phyloP scores from a whole-genome alignment of 228 moss, liverwort and hornwort genomes.

The Sphagnum fallax region DNA sequence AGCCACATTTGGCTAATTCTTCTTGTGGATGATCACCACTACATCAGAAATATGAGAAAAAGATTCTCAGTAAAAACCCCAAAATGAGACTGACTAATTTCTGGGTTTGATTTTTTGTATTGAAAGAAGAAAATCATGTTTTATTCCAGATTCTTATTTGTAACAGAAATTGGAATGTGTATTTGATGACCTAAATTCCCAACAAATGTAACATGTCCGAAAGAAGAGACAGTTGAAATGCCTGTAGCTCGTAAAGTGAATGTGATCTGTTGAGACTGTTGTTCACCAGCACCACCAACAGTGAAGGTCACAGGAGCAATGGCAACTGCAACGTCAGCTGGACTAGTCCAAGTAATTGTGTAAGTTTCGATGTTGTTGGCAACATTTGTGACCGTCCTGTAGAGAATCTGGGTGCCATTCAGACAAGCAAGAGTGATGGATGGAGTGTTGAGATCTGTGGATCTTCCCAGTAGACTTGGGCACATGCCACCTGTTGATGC shows the following conservation, averaged over 20 bases:
- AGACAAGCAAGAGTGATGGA: conserved; percentile 49
- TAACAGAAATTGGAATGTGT: conserved; percentile 13
- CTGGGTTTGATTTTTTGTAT: no score
- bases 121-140: no score
- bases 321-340: conserved; percentile 2
- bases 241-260: conserved; percentile 1
- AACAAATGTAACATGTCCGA: conserved; percentile 10
- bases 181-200: conserved; percentile 10
- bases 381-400: conserved; percentile 32
- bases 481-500: conserved; percentile 20
- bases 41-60: no score
- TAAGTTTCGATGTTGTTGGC: conserved; percentile 2
- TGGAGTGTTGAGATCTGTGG: conserved; percentile 62
- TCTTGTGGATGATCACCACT: no score
- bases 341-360: conserved; percentile 3
- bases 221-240: not conserved
- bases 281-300: conserved; percentile 4
- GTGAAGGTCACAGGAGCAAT: conserved; percentile 7
- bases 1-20: no score
- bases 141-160: not conserved
- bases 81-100: no score
- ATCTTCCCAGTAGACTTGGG: conserved; percentile 11
- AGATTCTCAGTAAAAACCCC: no score
- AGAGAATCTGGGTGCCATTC: conserved; percentile 18
- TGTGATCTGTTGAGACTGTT: conserved; percentile 9